Percentiles rank a stretch among this genome's conserved stretches.
These are phyloP conservation scores for Pyrrhoderma lamaoense DNA, from an alignment of 1,284 basidiomycete species.

Conservation along the genomic window DNA sequence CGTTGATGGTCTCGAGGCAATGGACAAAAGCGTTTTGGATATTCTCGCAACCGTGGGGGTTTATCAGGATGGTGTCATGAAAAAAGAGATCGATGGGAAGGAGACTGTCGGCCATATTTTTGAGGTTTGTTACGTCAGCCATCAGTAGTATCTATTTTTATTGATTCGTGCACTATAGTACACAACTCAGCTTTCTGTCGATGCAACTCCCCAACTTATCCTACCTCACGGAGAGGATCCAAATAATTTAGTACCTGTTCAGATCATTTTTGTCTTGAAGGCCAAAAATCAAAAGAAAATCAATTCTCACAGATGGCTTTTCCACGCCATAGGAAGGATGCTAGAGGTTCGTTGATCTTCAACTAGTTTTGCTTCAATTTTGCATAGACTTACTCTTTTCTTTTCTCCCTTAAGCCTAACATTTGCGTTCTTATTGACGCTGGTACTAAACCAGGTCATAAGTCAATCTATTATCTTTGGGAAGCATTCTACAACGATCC, in stretches of 20 bases:
- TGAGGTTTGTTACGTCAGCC: slow-evolving; percentile 45
- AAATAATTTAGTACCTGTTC: slow-evolving; percentile 91
- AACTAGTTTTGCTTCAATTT: neutral
- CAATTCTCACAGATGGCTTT: slow-evolving; percentile 95
- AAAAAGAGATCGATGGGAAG: slow-evolving; percentile 88
- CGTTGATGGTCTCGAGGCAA: slow-evolving; percentile 90
- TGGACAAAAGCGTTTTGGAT: slow-evolving; percentile 93
- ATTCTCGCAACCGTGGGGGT: slow-evolving; percentile 82
- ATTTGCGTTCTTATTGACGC: slow-evolving; percentile 89
- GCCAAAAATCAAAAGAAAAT: slow-evolving; percentile 98
- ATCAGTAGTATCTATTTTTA: slow-evolving; percentile 9
- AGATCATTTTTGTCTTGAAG: slow-evolving; percentile 93
- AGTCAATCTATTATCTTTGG: slow-evolving; percentile 97
- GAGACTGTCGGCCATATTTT: slow-evolving; percentile 90
- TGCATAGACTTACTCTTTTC: neutral
- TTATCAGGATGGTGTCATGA: slow-evolving; percentile 95
- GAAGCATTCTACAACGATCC: slow-evolving; percentile 80
- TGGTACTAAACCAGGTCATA: slow-evolving; percentile 94
- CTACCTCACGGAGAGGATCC: slow-evolving; percentile 84
- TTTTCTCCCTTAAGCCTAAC: slow-evolving; percentile 60
- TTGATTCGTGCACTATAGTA: slow-evolving; percentile 43
- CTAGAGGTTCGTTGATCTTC: slow-evolving; percentile 44
- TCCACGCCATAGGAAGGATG: slow-evolving; percentile 90
- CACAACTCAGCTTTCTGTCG: slow-evolving; percentile 88
- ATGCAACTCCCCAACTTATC: slow-evolving; percentile 82